Percentiles rank a stretch among this genome's conserved stretches.
Conservation (phyloP, 2,329 filamentous ascomycete genomes). For the Magnaporthiopsis rhizophila region DNA sequence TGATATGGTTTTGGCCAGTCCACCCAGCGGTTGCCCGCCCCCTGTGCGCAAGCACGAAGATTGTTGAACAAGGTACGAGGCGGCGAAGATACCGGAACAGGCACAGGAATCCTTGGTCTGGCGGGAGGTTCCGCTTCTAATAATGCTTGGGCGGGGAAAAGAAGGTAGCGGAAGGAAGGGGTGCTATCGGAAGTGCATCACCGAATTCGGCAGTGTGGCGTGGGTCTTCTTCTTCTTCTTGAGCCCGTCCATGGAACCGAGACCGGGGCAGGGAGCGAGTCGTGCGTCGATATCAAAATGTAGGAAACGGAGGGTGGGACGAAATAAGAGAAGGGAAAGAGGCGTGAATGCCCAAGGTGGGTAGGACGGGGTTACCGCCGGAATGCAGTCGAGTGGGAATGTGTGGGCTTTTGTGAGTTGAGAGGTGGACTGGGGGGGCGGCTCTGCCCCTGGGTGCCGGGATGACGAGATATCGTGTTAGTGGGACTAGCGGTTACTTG, state of each 20-base stretch:
- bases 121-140: neutral
- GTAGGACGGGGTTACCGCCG: neutral
- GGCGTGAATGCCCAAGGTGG: neutral
- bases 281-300: neutral
- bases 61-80: neutral
- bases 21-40: neutral
- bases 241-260: slow-evolving; percentile 15
- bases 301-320: neutral
- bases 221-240: slow-evolving; percentile 1
- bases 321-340: neutral
- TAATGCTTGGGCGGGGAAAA: neutral
- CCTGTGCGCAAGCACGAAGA: neutral
- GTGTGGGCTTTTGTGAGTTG: neutral
- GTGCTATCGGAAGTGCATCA: neutral
- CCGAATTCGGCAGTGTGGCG: neutral
- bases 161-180: neutral
- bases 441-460: slow-evolving; percentile 3
- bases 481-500: neutral
- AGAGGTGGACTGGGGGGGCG: neutral
- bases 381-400: slow-evolving; percentile 1
- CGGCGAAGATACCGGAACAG: neutral
- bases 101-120: neutral
- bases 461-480: slow-evolving; percentile 3
- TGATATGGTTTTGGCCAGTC: neutral
- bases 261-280: neutral